Evolutionary conservation across 495 filamentous ascomycete genomes (phyloP).

Genomic region (Xylaria curta): DNA sequence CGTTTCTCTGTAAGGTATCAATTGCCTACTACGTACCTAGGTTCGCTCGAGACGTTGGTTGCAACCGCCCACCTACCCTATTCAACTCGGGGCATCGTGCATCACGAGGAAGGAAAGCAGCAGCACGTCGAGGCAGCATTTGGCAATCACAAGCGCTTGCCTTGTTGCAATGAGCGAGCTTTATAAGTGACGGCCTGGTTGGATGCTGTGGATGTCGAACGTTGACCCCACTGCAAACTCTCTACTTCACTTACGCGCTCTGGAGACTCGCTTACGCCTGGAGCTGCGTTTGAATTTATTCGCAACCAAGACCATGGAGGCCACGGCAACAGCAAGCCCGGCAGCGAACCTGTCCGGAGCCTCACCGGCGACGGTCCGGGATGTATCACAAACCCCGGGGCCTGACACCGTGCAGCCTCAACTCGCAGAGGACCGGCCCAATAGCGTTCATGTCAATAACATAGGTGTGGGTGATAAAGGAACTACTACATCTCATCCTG

Average conservation of each 20-base stretch:
- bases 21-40: too few relatives aligned
- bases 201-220: background rate
- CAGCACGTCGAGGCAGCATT: background rate
- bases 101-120: background rate
- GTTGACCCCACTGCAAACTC: background rate
- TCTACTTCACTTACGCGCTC: background rate
- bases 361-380: background rate
- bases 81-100: background rate
- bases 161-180: background rate
- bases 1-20: background rate
- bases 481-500: background rate
- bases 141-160: background rate
- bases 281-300: background rate
- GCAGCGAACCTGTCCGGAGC: background rate
- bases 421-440: background rate
- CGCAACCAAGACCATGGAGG: slow-evolving; percentile 9
- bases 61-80: background rate
- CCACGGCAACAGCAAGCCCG: background rate
- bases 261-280: background rate
- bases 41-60: background rate
- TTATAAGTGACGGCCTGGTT: slow-evolving; percentile 3
- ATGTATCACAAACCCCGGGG: slow-evolving; percentile 3
- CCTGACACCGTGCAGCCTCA: background rate
- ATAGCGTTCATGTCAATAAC: background rate
- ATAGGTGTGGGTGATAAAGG: background rate